phyloP scores from a whole-genome alignment of 2,329 filamentous ascomycete genomes.

The Paecilomyces formosus region DNA sequence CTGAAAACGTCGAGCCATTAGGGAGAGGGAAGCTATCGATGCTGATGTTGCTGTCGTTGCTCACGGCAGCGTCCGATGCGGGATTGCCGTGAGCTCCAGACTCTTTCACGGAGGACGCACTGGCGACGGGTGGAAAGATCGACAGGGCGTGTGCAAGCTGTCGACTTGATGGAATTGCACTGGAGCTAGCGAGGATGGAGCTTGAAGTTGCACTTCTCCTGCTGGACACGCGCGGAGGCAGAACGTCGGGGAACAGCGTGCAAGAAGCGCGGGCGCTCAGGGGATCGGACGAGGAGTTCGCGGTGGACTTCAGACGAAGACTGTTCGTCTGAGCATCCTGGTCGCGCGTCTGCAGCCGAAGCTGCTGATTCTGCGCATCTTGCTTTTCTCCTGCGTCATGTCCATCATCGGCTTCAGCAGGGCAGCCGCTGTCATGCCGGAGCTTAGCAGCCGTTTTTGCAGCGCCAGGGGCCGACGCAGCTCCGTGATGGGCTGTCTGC shows the following conservation, averaged over 20 bases:
- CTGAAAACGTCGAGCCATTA: neutral
- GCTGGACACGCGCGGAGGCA: constrained; percentile 23
- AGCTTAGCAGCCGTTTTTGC: neutral
- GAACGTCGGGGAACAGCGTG: constrained; percentile 23
- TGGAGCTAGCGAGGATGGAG: constrained; percentile 6
- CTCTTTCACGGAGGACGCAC: neutral
- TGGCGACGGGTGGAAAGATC: neutral
- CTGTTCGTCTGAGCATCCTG: neutral
- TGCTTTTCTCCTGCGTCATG: neutral
- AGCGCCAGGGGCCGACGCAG: neutral
- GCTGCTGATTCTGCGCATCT: neutral
- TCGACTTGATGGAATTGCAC: constrained; percentile 5
- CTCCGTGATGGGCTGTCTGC: neutral
- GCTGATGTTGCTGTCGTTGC: neutral
- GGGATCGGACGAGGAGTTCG: neutral
- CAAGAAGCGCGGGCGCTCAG: neutral
- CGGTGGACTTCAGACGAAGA: neutral
- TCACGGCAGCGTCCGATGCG: neutral
- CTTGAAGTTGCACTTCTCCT: constrained; percentile 13
- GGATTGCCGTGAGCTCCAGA: neutral
- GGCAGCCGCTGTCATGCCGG: neutral
- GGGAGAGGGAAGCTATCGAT: neutral
- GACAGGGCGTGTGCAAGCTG: neutral
- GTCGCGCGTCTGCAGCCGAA: neutral
- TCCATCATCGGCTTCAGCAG: neutral